Evolutionary conservation across 2,329 filamentous ascomycete species (phyloP).

Genomic region (Alternaria longipes): DNA sequence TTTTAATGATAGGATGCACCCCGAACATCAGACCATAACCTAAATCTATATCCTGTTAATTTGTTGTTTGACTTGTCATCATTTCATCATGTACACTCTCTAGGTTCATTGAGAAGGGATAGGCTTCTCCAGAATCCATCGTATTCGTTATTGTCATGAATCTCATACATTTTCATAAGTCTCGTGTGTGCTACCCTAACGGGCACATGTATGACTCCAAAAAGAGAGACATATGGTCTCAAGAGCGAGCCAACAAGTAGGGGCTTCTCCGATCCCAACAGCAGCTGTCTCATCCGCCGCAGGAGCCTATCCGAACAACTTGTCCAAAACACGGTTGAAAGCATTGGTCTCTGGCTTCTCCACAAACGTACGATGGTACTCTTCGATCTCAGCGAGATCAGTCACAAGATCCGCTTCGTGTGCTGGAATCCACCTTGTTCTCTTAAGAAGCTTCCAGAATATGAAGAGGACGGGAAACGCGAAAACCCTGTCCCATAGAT

Average conservation of each 20-base stretch:
- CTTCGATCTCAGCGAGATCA: slow-evolving; percentile 72
- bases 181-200: not conserved
- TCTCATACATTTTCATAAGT: not conserved
- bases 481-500: slow-evolving; percentile 64
- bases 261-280: not conserved
- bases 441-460: slow-evolving; percentile 75
- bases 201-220: no score
- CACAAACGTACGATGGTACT: slow-evolving; percentile 71
- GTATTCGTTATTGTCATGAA: not conserved
- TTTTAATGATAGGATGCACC: not conserved
- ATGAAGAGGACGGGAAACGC: slow-evolving; percentile 74
- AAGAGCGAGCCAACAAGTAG: not conserved
- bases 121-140: not conserved
- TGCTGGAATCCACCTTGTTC: slow-evolving; percentile 65
- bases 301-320: slow-evolving; percentile 50
- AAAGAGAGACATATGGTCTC: not conserved
- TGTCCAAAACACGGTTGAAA: slow-evolving; percentile 56
- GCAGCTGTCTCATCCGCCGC: slow-evolving; percentile 13
- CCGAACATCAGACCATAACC: not conserved
- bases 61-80: not conserved
- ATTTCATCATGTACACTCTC: not conserved
- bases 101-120: not conserved
- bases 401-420: slow-evolving; percentile 70
- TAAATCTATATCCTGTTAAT: not conserved
- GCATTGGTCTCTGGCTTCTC: slow-evolving; percentile 59